Percentiles rank a stretch among this genome's conserved stretches.
Conservation (phyloP, 1,139 yeast genomes). For the Saccharomyces hybrid region DNA sequence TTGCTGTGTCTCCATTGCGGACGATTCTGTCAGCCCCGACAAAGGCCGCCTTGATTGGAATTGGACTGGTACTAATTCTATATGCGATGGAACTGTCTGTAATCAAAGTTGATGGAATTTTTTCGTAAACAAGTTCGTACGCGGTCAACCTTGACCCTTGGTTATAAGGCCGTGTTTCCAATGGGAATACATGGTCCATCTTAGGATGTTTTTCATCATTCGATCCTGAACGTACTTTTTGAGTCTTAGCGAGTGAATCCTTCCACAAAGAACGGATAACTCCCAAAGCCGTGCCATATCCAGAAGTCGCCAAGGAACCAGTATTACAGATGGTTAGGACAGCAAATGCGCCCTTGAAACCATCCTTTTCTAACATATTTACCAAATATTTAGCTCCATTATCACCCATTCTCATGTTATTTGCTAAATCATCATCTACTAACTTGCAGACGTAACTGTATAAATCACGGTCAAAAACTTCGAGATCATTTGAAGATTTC, state of each 20-base stretch:
- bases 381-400: slow-evolving; percentile 67
- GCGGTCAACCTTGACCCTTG: slow-evolving; percentile 95
- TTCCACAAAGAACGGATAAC: slow-evolving; percentile 67
- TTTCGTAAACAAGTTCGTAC: slow-evolving; percentile 76
- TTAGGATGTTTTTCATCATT: slow-evolving; percentile 29
- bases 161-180: slow-evolving; percentile 94
- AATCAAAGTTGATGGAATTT: slow-evolving; percentile 79
- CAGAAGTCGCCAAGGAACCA: slow-evolving; percentile 91
- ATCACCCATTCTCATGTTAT: slow-evolving; percentile 70
- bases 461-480: slow-evolving; percentile 37
- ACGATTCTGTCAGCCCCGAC: slow-evolving; percentile 99
- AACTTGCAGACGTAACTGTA: slow-evolving; percentile 49
- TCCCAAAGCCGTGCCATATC: slow-evolving; percentile 95
- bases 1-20: slow-evolving; percentile 88
- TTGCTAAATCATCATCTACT: slow-evolving; percentile 67
- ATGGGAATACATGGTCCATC: slow-evolving; percentile 68
- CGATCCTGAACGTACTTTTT: slow-evolving; percentile 24
- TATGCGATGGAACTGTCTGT: slow-evolving; percentile 92
- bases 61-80: slow-evolving; percentile 39
- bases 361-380: slow-evolving; percentile 40
- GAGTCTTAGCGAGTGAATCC: slow-evolving; percentile 31
- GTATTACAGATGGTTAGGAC: slow-evolving; percentile 83
- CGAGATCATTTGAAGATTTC: slow-evolving; percentile 22
- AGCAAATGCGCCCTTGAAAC: slow-evolving; percentile 59
- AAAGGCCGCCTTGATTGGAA: slow-evolving; percentile 74